A percentile compares a stretch with the other conserved stretches of the same genome.
Evolutionary conservation across 2,329 filamentous ascomycete species (phyloP).

Genomic region (Falciphora oryzae): DNA sequence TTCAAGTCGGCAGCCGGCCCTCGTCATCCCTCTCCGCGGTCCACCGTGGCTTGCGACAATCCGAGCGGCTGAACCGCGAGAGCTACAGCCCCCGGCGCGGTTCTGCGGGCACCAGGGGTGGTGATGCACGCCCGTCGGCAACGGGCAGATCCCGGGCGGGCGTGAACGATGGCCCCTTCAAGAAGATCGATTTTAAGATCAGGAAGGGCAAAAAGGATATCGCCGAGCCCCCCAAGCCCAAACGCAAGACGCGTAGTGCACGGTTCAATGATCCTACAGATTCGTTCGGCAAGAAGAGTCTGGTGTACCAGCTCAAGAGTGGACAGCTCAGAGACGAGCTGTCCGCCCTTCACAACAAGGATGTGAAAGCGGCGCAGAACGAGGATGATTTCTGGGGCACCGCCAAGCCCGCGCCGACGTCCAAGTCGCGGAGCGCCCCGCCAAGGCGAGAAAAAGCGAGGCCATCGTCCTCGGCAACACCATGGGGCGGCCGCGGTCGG

Average conservation of each 20-base stretch:
- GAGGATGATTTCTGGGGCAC: conserved; percentile 1
- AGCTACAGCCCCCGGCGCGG: not conserved
- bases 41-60: conserved; percentile 16
- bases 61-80: conserved; percentile 5
- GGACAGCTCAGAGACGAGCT: conserved; percentile 33
- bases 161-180: conserved; percentile 23
- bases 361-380: not conserved
- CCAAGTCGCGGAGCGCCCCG: conserved; percentile 1
- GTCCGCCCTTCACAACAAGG: conserved; percentile 14
- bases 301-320: conserved; percentile 49
- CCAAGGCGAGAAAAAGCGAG: conserved; percentile 12
- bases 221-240: conserved; percentile 32
- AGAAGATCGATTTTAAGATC: conserved; percentile 26
- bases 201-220: conserved; percentile 48
- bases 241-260: conserved; percentile 40
- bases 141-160: not conserved
- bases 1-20: not conserved
- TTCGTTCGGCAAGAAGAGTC: conserved; percentile 47
- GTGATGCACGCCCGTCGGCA: conserved; percentile 15
- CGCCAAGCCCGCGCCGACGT: not conserved
- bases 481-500: not conserved
- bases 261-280: conserved; percentile 46
- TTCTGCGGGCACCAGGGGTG: conserved; percentile 9
- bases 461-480: not conserved
- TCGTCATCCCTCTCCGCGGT: conserved; percentile 19